Base-by-base conservation (phyloP, 1,139 yeast genomes). In the Yamadazyma spencermartinsiae region DNA sequence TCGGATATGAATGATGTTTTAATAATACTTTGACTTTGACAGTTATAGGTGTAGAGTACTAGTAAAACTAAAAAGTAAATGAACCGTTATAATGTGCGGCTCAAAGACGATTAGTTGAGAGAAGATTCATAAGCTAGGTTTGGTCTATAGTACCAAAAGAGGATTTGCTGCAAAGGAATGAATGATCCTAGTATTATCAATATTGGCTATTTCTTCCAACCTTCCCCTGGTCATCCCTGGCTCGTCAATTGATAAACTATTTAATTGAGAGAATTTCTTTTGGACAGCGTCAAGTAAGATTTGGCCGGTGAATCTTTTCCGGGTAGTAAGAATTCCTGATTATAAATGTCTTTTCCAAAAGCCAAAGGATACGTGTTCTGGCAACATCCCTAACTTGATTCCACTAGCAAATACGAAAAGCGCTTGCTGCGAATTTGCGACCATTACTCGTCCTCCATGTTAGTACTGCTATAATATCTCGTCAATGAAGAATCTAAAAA, bases 141-240 rank as follows among this genome's bases (percentile, higher is more conserved):
- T 73, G 79, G 28, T 51, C 39, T 17, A 68, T 68, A 3, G 76
- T 52, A 48, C 72, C 79, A 35, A 48, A 46, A 9, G n/a, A 71
- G 56, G 9, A 68, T 52, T 27, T 57, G 45, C 33, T 67, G 65
- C 38, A 73, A 49, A 14, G 58, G 46, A 25, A 55, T 61, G 50
- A 63, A 72, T 8, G 60, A 52, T 0, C 70, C 72, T 32, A 3
- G 54, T 40, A 37, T 55, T 57, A 39, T 64, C 68, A 35, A 56
- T 33, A 12, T 23, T 31, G n/a, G 39, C 37, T 13, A 37, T 15
- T 9, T 5, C 28, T 17, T 40, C 42, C 27, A 36, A 15, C 2
- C 19, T 30, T 28, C 39, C 39, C 10, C 10, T 12, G 10, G 37
- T 36, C 13, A 39, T 18, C 7, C 71, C 68, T 4, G 41, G 43